Evolutionary conservation across 768 basidiomycete genomes (phyloP), one percentile per base, ranked within the genome.

Genomic region (Antrodiella citrinella): DNA sequence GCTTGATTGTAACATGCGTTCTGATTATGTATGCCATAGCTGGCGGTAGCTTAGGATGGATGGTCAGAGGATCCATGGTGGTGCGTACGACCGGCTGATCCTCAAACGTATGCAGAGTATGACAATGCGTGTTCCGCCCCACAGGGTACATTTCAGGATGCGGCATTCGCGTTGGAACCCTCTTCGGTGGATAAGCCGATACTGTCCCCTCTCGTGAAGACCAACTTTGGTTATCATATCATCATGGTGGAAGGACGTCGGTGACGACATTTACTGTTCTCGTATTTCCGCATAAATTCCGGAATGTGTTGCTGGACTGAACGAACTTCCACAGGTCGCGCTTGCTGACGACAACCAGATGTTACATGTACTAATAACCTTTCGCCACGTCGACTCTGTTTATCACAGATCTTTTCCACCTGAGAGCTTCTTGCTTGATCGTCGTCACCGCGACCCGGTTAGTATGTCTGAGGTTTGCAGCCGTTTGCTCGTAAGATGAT

Each of bases 171-270:
- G 15, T 73, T 92, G 44, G 70, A 76, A 22, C 88, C 89, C 2
- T 92, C 90, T 5, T 77, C 84, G 3, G 78, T 86, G 53, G 89
- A 90, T 66, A 90, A 86, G 55, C 89, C 90, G 3, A 68, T 76
- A 45, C 60, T 78, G 15, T 86, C 87, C 1, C 67, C 80, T 13
- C 75, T 91, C 45, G 83, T 91, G 26, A 92, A 91, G 68, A 92
- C 90, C 4, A 78, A 76, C 53, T 82, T 82, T 60, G 90, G 90
- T 12, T 92, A 91, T 66, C 90, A 92, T 62, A 82, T 92, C 59
- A 91, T 92, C 64, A 88, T 92, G 86, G 89, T 91, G 4, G 89
- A 92, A 68, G 89, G 87, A 15, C 78, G 89, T 30, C 78, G 86
- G 26, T 81, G 60, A 64, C 7, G 4, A 22, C 3, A 47, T 11